phyloP scores from a whole-genome alignment of 2,329 filamentous ascomycete genomes.

The Akanthomyces muscarius region DNA sequence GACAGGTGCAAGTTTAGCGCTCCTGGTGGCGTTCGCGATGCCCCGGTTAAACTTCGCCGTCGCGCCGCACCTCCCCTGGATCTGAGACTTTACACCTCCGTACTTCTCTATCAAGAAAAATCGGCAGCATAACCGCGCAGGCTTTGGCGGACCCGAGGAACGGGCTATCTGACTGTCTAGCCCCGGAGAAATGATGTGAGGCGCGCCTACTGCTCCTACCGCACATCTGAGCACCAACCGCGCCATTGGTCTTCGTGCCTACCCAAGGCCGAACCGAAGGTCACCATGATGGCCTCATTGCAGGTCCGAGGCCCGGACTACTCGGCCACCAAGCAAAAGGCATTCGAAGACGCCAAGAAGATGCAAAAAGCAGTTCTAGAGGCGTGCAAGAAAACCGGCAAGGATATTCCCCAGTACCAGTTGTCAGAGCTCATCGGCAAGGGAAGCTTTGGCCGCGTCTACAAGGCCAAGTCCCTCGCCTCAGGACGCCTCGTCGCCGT shows the following conservation, averaged over 20 bases:
- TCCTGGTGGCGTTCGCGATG: not conserved
- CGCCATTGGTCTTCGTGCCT: constrained; percentile 3
- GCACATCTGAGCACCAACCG: not conserved
- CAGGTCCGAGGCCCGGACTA: constrained; percentile 40
- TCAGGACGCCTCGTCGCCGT: constrained; percentile 61
- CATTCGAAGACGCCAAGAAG: constrained; percentile 64
- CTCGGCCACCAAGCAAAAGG: constrained; percentile 52
- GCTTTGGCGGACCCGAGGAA: not conserved
- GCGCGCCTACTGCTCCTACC: not conserved
- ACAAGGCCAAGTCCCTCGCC: constrained; percentile 53
- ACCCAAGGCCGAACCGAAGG: constrained; percentile 2
- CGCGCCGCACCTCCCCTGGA: constrained; percentile 6
- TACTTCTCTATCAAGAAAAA: not conserved
- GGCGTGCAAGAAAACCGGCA: constrained; percentile 55
- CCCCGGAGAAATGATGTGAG: constrained; percentile 2
- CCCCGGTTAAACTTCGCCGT: constrained; percentile 15
- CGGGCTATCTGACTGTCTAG: not conserved
- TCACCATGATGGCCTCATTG: constrained; percentile 37
- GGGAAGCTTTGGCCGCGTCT: constrained; percentile 69
- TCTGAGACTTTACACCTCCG: not conserved
- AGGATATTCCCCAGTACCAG: constrained; percentile 61
- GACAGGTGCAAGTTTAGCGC: not conserved
- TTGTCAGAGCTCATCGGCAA: constrained; percentile 72
- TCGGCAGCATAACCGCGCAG: not conserved
- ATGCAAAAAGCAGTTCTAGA: constrained; percentile 64